A percentile compares a stretch with the other conserved stretches of the same genome.
These are phyloP conservation scores for Lipomyces starkeyi DNA, from an alignment of 805 yeast species.

Conservation along the genomic window DNA sequence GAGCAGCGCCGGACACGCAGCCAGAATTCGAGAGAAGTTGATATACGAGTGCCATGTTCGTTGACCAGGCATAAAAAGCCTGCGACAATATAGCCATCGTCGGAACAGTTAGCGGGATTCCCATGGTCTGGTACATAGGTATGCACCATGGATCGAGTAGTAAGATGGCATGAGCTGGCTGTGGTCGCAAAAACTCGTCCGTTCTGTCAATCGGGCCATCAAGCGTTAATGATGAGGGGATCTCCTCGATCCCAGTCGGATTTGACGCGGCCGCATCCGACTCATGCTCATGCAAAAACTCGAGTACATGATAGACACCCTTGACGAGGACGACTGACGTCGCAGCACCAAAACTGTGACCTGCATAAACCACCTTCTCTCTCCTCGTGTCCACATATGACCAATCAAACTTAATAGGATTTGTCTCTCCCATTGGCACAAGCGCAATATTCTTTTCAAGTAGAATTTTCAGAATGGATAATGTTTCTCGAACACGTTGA, in stretches of 20 bases:
- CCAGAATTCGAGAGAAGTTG: constrained; percentile 32
- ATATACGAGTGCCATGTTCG: constrained; percentile 30
- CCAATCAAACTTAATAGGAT: constrained; percentile 29
- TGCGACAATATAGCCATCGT: constrained; percentile 36
- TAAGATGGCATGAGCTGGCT: constrained; percentile 19
- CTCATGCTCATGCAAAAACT: constrained; percentile 16
- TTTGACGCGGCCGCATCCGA: constrained; percentile 14
- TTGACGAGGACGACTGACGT: constrained; percentile 35
- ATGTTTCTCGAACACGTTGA: constrained; percentile 35
- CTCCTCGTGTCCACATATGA: constrained; percentile 16
- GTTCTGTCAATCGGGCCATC: constrained; percentile 8
- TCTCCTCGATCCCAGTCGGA: constrained; percentile 25
- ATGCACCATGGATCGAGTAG: constrained; percentile 39
- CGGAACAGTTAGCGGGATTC: constrained; percentile 30
- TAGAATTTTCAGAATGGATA: constrained; percentile 29
- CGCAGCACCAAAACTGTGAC: constrained; percentile 41
- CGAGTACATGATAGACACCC: constrained; percentile 31
- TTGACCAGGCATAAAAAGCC: constrained; percentile 33
- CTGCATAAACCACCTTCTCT: constrained; percentile 34
- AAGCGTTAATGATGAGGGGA: constrained; percentile 9
- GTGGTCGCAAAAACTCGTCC: constrained; percentile 30
- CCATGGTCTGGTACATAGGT: constrained; percentile 35
- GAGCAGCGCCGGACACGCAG: constrained; percentile 12
- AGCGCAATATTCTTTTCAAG: constrained; percentile 22
- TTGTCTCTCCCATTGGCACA: constrained; percentile 10